Evolutionary conservation across 441 rosid species (phyloP).

Genomic region (Flueggea neowawraea): DNA sequence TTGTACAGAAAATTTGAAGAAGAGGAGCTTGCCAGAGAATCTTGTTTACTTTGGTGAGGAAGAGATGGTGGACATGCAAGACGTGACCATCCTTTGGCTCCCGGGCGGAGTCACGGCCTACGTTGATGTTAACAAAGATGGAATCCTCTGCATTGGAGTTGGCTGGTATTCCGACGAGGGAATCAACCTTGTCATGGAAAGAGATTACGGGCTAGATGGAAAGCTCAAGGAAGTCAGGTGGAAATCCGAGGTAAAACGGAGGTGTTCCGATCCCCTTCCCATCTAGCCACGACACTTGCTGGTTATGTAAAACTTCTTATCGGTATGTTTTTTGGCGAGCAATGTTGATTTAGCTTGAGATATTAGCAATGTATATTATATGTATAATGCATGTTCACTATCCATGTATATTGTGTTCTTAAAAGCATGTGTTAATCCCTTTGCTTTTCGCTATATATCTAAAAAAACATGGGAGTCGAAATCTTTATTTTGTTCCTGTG

Average conservation of each 20-base stretch:
- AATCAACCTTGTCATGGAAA: slow-evolving; percentile 88
- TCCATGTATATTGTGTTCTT: too few relatives aligned
- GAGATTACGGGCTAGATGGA: slow-evolving; percentile 81
- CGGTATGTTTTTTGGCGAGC: too few relatives aligned
- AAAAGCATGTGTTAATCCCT: too few relatives aligned
- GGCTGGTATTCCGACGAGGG: slow-evolving; percentile 96
- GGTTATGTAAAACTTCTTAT: too few relatives aligned
- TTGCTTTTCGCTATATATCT: too few relatives aligned
- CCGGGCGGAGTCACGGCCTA: slow-evolving; percentile 80
- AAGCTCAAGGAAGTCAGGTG: slow-evolving; percentile 72
- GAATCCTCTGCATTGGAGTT: slow-evolving; percentile 70
- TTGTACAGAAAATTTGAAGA: slow-evolving; percentile 77
- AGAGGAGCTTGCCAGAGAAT: slow-evolving; percentile 67
- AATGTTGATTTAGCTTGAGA: too few relatives aligned
- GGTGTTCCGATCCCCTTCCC: slow-evolving; percentile 48
- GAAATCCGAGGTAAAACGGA: slow-evolving; percentile 77
- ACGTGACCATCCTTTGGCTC: slow-evolving; percentile 71
- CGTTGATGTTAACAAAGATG: slow-evolving; percentile 69
- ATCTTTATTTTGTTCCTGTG: too few relatives aligned
- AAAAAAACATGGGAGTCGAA: too few relatives aligned
- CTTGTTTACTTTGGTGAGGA: slow-evolving; percentile 67
- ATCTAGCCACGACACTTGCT: slow-evolving; percentile 3
- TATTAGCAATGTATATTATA: too few relatives aligned
- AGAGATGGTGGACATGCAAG: slow-evolving; percentile 76
- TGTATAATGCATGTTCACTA: too few relatives aligned